These are phyloP conservation scores for Globisporangium echinulatum DNA, from an alignment of 352 stramenopile species.

Conservation along the genomic window DNA sequence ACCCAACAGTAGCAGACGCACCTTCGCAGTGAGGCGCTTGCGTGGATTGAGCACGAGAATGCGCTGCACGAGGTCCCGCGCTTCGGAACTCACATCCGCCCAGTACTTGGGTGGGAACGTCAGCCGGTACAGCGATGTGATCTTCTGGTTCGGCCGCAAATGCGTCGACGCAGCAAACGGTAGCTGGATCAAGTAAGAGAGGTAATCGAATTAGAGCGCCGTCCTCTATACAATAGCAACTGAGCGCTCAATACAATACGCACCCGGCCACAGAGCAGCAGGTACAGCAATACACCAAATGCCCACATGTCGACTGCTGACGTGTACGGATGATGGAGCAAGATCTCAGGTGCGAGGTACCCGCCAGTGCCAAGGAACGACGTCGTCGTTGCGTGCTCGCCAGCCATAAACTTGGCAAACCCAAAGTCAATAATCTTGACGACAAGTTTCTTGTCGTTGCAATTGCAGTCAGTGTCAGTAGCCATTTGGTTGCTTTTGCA, in stretches of 20 bases:
- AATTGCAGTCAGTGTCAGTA: constrained; percentile 2
- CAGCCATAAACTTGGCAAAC: constrained; percentile 88
- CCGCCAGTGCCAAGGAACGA: constrained; percentile 82
- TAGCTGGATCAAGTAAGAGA: constrained; percentile 20
- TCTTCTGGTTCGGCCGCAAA: constrained; percentile 50
- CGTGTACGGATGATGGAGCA: constrained; percentile 93
- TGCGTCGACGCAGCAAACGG: constrained; percentile 59
- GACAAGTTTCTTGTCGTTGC: constrained; percentile 16
- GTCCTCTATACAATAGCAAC: neutral
- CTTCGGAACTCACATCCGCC: constrained; percentile 45
- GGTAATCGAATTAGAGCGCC: neutral
- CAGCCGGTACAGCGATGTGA: constrained; percentile 57
- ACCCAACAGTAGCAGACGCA: neutral
- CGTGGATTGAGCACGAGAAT: constrained; percentile 57
- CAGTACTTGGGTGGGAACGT: constrained; percentile 76
- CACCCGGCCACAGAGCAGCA: constrained; percentile 95
- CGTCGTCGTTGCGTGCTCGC: constrained; percentile 44
- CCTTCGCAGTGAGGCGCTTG: constrained; percentile 34
- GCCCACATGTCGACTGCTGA: constrained; percentile 96
- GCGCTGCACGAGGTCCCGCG: constrained; percentile 50
- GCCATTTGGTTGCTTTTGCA: neutral
- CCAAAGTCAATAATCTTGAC: constrained; percentile 99
- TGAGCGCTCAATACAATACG: constrained; percentile 8
- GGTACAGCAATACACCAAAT: constrained; percentile 94
- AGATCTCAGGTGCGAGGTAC: constrained; percentile 97